Evolutionary conservation across 352 stramenopile species (phyloP), one percentile per base, ranked within the genome.

Genomic region (Phytophthora quininea): DNA sequence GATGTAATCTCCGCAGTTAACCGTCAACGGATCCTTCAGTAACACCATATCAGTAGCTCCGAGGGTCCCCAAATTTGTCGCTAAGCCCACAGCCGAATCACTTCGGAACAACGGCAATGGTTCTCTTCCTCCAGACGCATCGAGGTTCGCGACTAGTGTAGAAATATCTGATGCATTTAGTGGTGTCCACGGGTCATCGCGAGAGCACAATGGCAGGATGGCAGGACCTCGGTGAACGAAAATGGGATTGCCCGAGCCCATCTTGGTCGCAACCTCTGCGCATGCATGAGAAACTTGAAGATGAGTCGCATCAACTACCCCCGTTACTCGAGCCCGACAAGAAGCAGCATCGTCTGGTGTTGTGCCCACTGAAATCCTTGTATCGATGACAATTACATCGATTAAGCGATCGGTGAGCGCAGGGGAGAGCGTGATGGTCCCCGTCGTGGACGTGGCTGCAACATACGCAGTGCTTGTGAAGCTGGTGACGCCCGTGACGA

Each of bases 1-100:
- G 37, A 96, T 77, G 64, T 76, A 86, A 46, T 93, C 88, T 0
- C 84, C 83, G 32, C 88, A 96, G 11, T 71, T 68, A 38, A 93
- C 78, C 3, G 64, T 64, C 8, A 91, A 51, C 0, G 71, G 32
- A 1, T 48, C 65, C 2, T 73, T 19, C 12, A 91, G 27, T 1
- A 64, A 69, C 4, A 93, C 69, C 4, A 60, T 32, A 12, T 60
- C 51, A n/a, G 74, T 84, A 10, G 63, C 76, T 5, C 69, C 74
- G 14, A 54, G 58, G 1, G 72, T 63, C 12, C 69, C 67, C 1
- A 93, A 64, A 8, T 88, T 60, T n/a, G 62, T 64, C 3, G 71
- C 85, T 1, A 79, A 64, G 27, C 77, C 78, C 15, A 80, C 74
- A 15, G 67, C 70, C 9, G 85, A 84, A 43, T 90, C 74, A 10